Evolutionary conservation across 192 early-diverging fungal species (phyloP), one percentile per base, ranked within the genome.

Genomic region (Coemansia sp.): DNA sequence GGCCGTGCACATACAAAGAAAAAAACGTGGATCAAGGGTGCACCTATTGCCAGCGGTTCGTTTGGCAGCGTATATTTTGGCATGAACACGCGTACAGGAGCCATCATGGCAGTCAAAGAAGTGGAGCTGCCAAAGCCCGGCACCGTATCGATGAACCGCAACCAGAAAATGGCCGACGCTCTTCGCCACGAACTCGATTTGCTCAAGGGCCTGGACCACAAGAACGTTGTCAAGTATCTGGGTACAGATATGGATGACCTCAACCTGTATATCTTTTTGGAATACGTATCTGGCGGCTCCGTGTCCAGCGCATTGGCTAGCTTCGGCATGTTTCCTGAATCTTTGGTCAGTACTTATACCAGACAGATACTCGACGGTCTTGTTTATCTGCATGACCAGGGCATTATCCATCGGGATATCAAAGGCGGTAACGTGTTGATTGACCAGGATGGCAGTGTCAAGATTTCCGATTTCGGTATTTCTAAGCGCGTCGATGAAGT

Each of bases 401-500:
- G 90, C 57, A 98, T 99, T 65, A 96, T 99, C 71, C 97, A 99
- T 75, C 84, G 97, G 10, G 96, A 99, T 63, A 98, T 98, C 66
- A 98, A 98, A 76, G 94, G 94, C n/a, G 95, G 93, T 61, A 98
- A 96, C 64, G 89, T 92, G 67, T 63, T 93, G 48, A 91, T 99
- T 14, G 94, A 96, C 77, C 90, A 91, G 64, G 89, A 95, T 54
- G 96, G 95, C 3, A 87, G 89, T 31, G 93, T 92, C 50, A 99
- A 99, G 83, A 99, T 99, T 45, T 92, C 96, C 1, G 97, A 99
- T 75, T 99, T 99, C 87, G 97, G 97, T 7, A 98, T 98, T 55
- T 98, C 96, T 11, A 99, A 99, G 86, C 96, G 90, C 58, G 89
- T 93, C 2, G 91, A 93, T 69, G 88, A 91, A 54, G 82, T 79